phyloP scores from a whole-genome alignment of 2,329 filamentous ascomycete genomes.

The Lachnellula cervina region DNA sequence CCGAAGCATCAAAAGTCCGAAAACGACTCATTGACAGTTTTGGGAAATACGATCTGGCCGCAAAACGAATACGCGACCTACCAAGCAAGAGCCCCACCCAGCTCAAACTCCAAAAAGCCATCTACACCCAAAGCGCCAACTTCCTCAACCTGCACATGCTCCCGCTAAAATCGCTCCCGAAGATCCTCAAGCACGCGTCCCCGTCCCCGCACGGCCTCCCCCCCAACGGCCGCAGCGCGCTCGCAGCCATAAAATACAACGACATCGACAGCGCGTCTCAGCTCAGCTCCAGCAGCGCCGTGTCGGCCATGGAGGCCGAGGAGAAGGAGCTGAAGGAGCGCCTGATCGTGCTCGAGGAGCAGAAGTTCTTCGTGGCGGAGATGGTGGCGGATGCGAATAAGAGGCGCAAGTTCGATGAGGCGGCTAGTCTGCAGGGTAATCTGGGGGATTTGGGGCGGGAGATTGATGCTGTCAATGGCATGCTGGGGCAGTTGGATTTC shows the following conservation, averaged over 20 bases:
- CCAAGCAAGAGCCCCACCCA: constrained; percentile 61
- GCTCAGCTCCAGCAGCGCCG: constrained; percentile 51
- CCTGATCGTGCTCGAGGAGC: constrained; percentile 66
- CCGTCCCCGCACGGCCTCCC: constrained; percentile 34
- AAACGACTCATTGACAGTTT: constrained; percentile 69
- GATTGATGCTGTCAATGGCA: constrained; percentile 57
- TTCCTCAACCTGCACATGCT: constrained; percentile 72
- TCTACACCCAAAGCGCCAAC: constrained; percentile 63
- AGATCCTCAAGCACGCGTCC: constrained; percentile 57
- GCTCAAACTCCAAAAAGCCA: constrained; percentile 58
- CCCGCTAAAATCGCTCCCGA: constrained; percentile 58
- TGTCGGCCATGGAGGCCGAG: constrained; percentile 62
- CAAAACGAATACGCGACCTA: constrained; percentile 62
- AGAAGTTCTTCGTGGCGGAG: constrained; percentile 66
- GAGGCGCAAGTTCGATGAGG: constrained; percentile 64
- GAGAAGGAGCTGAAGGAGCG: constrained; percentile 64
- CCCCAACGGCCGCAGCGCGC: constrained; percentile 33
- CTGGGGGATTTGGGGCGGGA: constrained; percentile 61
- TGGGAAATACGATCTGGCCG: constrained; percentile 64
- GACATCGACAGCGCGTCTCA: constrained; percentile 44
- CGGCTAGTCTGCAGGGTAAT: constrained; percentile 58
- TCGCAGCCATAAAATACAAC: constrained; percentile 57
- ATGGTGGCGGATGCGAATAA: constrained; percentile 67
- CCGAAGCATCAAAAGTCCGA: constrained; percentile 65
- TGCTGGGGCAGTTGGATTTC: constrained; percentile 51